Evolutionary conservation across 495 filamentous ascomycete species (phyloP), one percentile per base, ranked within the genome.

Genomic region (Neohortaea acidophila): DNA sequence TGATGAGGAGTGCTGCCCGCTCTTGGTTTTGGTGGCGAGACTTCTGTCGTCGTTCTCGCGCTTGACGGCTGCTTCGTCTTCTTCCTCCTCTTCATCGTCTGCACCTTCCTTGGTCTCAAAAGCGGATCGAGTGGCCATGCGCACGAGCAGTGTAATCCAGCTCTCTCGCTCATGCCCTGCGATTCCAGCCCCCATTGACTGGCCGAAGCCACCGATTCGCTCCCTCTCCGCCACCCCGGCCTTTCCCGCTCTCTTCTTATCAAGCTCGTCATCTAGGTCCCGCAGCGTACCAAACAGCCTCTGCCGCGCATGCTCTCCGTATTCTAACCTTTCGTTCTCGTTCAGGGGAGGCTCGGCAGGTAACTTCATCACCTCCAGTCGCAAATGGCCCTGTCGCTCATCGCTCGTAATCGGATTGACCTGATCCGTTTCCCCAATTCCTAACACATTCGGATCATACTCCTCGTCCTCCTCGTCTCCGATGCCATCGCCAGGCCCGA

Each of bases 121-220:
- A 30, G 74, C 65, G 35, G 81, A 70, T 24, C 89, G 72, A 10
- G 86, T 96, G 13, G 86, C 86, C 26, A 96, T 61, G 23, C 89
- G 79, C 14, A 76, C 76, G 38, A 94, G 73, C 13, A 96, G 61
- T 1, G 84, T 84, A 25, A 91, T 67, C 89, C 87, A 97, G 2
- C 84, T 79, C 36, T 94, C 85, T 41, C 80, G 72, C 51, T 93
- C 86, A 49, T 84, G 80, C 3, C 70, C 78, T 3, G 21, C 30
- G 54, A 77, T 89, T 9, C 80, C 85, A 1, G 86, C 89, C 15
- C 94, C 64, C n/a, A n/a, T n/a, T n/a, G n/a, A n/a, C 29, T 86
- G 69, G 44, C 82, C 77, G 44, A 96, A 75, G 3, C 89, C 89
- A 48, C 63, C 45, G 28, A 60, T 56, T 49, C 58, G 32, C 5